Conservation (phyloP, 176 grass and related monocot species). For the Oropetium thomaeum region DNA sequence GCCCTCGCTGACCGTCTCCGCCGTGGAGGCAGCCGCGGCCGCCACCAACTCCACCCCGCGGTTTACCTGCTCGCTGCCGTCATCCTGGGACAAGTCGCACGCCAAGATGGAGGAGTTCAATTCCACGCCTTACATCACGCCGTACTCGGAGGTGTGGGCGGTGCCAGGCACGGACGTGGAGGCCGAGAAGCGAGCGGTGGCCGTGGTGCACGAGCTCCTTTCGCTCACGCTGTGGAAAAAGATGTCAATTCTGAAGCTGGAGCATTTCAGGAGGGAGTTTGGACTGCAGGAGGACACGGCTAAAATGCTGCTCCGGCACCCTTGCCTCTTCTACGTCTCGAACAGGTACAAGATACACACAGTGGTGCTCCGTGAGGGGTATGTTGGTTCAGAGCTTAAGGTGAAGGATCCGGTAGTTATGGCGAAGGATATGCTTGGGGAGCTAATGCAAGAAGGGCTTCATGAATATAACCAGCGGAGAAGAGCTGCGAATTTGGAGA, state of each 20-base stretch:
- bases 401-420: conserved; percentile 75
- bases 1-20: conserved; percentile 55
- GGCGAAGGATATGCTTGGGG: conserved; percentile 69
- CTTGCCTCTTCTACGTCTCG: conserved; percentile 84
- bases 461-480: conserved; percentile 71
- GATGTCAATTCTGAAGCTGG: conserved; percentile 78
- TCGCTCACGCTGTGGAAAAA: conserved; percentile 80
- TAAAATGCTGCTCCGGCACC: conserved; percentile 54
- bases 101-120: conserved; percentile 76
- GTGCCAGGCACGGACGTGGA: conserved; percentile 6
- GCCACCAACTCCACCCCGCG: conserved; percentile 16
- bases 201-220: conserved; percentile 73
- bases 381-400: conserved; percentile 60
- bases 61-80: conserved; percentile 64
- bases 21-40: conserved; percentile 40
- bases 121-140: conserved; percentile 71
- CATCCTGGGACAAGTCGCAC: conserved; percentile 60
- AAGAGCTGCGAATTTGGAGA: conserved; percentile 59
- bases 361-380: conserved; percentile 68
- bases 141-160: conserved; percentile 47
- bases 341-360: conserved; percentile 88
- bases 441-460: conserved; percentile 91
- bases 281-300: conserved; percentile 57
- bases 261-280: conserved; percentile 85
- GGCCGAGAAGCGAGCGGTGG: conserved; percentile 61